phyloP scores from a whole-genome alignment of 208 protist genomes.

The Acanthamoeba castellanii region DNA sequence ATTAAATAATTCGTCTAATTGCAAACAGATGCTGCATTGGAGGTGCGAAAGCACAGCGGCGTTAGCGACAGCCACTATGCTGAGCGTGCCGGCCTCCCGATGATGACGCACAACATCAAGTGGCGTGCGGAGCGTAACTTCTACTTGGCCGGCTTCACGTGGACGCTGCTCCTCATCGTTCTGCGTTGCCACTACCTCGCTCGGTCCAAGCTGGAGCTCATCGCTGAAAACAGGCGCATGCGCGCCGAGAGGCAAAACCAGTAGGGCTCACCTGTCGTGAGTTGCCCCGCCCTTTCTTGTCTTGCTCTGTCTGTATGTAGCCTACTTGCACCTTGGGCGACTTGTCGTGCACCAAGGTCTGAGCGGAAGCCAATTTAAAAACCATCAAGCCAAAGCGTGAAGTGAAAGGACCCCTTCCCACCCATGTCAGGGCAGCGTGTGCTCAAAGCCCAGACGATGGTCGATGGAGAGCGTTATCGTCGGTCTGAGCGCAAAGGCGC shows the following conservation, averaged over 20 bases:
- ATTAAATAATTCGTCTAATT: neutral
- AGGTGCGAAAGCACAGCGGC: neutral
- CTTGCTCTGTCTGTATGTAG: too few species aligned
- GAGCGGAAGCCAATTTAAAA: too few species aligned
- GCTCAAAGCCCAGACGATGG: too few species aligned
- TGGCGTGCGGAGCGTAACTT: constrained; percentile 24
- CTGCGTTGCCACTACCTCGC: constrained; percentile 37
- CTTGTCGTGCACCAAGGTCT: neutral
- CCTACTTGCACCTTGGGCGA: neutral
- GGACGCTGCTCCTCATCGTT: constrained; percentile 11
- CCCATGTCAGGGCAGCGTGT: neutral
- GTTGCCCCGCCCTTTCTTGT: too few species aligned
- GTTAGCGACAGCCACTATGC: neutral
- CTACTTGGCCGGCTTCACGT: neutral
- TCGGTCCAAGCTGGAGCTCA: constrained; percentile 19
- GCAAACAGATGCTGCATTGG: neutral
- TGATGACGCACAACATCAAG: constrained; percentile 3
- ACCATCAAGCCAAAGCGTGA: too few species aligned
- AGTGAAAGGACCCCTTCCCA: too few species aligned
- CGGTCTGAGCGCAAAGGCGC: too few species aligned
- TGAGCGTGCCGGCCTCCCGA: neutral
- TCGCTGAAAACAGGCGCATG: neutral
- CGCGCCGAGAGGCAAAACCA: constrained; percentile 15
- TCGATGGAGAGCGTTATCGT: too few species aligned
- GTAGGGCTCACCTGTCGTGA: neutral